Conservation (phyloP, 1,139 yeast genomes). For the Yamadazyma oceani region DNA sequence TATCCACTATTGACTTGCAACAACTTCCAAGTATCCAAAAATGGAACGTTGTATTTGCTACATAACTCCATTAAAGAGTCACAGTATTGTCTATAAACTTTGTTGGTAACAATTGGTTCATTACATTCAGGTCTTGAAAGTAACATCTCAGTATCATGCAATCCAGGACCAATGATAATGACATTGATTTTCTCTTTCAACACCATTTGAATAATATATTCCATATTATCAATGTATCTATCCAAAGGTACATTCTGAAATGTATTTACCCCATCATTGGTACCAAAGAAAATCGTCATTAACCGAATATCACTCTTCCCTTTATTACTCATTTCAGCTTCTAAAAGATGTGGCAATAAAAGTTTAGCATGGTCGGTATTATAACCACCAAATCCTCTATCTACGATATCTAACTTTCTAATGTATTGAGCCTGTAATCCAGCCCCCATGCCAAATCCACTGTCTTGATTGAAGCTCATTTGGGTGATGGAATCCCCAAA, state of each 20-base stretch:
- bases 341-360: slow-evolving; percentile 48
- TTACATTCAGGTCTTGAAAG: slow-evolving; percentile 11
- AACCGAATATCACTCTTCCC: slow-evolving; percentile 31
- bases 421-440: slow-evolving; percentile 47
- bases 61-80: slow-evolving; percentile 52
- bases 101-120: slow-evolving; percentile 17
- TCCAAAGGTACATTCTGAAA: slow-evolving; percentile 56
- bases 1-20: slow-evolving; percentile 10
- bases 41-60: slow-evolving; percentile 42
- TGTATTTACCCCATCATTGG: slow-evolving; percentile 63
- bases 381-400: slow-evolving; percentile 66
- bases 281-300: slow-evolving; percentile 67
- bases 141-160: slow-evolving; percentile 41
- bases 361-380: slow-evolving; percentile 51
- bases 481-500: slow-evolving; percentile 76
- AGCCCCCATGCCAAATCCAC: slow-evolving; percentile 51
- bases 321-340: slow-evolving; percentile 33
- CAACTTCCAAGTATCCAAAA: slow-evolving; percentile 51
- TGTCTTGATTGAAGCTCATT: slow-evolving; percentile 36
- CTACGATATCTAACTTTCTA: slow-evolving; percentile 54
- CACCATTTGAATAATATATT: slow-evolving; percentile 38
- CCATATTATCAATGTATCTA: slow-evolving; percentile 48
- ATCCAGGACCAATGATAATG: slow-evolving; percentile 64
- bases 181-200: slow-evolving; percentile 42
- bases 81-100: slow-evolving; percentile 46